Base-by-base conservation (phyloP, 352 stramenopile species). In the Globisporangium orthogonon region DNA sequence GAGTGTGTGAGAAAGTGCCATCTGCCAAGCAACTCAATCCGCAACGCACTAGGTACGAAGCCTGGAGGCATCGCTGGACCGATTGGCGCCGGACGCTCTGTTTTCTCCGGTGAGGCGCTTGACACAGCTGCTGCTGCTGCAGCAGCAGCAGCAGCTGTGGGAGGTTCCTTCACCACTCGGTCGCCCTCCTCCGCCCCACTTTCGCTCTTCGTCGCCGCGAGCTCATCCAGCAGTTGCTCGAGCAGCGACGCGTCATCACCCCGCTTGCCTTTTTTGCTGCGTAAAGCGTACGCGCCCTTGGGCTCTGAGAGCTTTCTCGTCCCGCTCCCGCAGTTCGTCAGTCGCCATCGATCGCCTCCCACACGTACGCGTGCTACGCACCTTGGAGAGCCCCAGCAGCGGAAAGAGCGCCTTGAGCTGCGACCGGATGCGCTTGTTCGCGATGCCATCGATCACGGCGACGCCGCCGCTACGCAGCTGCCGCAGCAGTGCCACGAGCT, bases 391-490 rank as follows among this genome's bases (percentile, higher is more conserved):
- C 3, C 83, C 83, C 3, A 95, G 62, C 14, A 94, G 60, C 31
- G 83, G 83, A 48, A 93, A 92, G 1, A 94, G 69, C 53, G 66
- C 56, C 45, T 80, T 76, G 0, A 95, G 71, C 57, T 87, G 76
- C 9, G 62, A 65, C 28, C 74, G 78, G 44, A 95, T 86, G 58
- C 69, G 70, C 46, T 58, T 64, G 67, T 95, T 92, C 57, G 87
- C 71, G 28, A 95, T 85, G 40, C 79, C 85, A 4, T 74, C 73
- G 67, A 93, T 86, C 33, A 93, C 70, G 18, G 78, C 85, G 28
- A 84, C 72, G 59, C 91, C 67, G 17, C 85, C 83, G 37, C 86
- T 68, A 52, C 93, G 77, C 52, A 95, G 50, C 78, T 87, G 86
- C 64, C 91, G 81, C 30, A 95, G 59, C 39, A 95, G 61, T 29